Percentiles rank a stretch among this genome's conserved stretches.
phyloP scores from a whole-genome alignment of 2,329 filamentous ascomycete species.

The Diaporthe aspalathi region DNA sequence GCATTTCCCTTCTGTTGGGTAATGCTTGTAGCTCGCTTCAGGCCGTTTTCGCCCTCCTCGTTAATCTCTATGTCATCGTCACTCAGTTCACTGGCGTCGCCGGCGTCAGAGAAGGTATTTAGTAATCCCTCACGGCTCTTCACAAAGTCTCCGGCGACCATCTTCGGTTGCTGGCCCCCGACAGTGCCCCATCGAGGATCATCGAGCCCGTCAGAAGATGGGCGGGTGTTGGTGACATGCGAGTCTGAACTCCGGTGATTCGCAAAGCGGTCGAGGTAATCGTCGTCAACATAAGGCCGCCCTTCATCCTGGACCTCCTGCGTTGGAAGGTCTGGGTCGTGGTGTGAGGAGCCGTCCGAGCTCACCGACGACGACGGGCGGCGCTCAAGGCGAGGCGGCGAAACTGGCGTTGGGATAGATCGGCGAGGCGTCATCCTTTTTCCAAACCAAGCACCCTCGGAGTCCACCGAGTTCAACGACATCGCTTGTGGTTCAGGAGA shows the following conservation, averaged over 20 bases:
- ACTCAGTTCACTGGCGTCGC: conserved; percentile 42
- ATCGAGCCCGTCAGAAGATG: conserved; percentile 71
- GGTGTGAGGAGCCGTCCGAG: conserved; percentile 52
- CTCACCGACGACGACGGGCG: conserved; percentile 46
- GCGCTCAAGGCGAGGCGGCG: conserved; percentile 49
- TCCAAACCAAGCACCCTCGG: conserved; percentile 91
- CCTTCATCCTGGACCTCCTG: conserved; percentile 70
- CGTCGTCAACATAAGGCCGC: conserved; percentile 69
- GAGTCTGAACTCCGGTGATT: conserved; percentile 44
- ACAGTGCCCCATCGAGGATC: conserved; percentile 63
- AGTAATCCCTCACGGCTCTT: conserved; percentile 65
- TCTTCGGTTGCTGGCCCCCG: conserved; percentile 58
- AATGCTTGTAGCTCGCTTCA: conserved; percentile 77
- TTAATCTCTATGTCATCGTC: conserved; percentile 43
- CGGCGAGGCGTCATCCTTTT: conserved; percentile 52
- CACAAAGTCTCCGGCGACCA: conserved; percentile 66
- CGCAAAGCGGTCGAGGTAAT: conserved; percentile 73
- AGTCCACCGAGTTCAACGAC: conserved; percentile 93
- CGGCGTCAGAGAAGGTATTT: conserved; percentile 54
- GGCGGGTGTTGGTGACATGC: conserved; percentile 52
- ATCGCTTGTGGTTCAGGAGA: conserved; percentile 77
- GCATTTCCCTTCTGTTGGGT: conserved; percentile 80
- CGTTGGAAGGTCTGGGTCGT: conserved; percentile 60
- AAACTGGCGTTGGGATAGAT: conserved; percentile 49
- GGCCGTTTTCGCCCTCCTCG: conserved; percentile 52